These are phyloP conservation scores for Fraxinus floribunda DNA, from an alignment of 305 asterid species.

Conservation along the genomic window DNA sequence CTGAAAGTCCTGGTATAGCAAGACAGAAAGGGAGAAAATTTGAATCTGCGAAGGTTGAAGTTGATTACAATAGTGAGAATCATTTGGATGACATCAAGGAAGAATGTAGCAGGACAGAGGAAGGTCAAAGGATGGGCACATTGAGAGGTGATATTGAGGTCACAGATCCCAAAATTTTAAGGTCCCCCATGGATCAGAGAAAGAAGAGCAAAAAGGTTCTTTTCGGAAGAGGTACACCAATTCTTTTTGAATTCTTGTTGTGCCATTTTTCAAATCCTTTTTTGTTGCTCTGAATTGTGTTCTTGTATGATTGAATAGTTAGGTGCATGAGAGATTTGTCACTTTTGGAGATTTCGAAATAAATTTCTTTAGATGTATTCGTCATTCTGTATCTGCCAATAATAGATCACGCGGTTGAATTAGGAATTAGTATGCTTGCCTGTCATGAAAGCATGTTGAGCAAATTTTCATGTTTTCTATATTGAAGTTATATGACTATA, in stretches of 20 bases:
- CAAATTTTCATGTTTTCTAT: not conserved
- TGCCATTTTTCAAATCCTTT: slow-evolving; percentile 15
- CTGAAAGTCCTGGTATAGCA: slow-evolving; percentile 32
- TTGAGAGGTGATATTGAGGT: slow-evolving; percentile 38
- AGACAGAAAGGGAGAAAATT: slow-evolving; percentile 47
- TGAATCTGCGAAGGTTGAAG: slow-evolving; percentile 44
- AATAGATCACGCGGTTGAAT: not conserved
- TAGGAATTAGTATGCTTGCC: not conserved
- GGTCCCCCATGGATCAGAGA: slow-evolving; percentile 45
- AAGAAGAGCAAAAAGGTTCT: slow-evolving; percentile 74
- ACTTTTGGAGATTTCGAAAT: not conserved
- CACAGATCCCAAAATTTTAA: slow-evolving; percentile 38
- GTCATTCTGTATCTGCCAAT: not conserved
- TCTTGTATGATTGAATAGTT: slow-evolving; percentile 7
- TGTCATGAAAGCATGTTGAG: not conserved
- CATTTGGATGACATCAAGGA: slow-evolving; percentile 66
- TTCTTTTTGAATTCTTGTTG: slow-evolving; percentile 18
- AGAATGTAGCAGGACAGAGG: slow-evolving; percentile 89
- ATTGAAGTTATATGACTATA: slow-evolving; percentile 16
- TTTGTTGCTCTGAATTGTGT: slow-evolving; percentile 1
- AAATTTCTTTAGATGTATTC: not conserved
- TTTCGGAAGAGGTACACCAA: slow-evolving; percentile 54
- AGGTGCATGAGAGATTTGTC: not conserved
- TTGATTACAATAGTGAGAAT: slow-evolving; percentile 41
- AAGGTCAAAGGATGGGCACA: slow-evolving; percentile 55